Conservation (phyloP, 2,329 filamentous ascomycete genomes). For the Cercospora zeae-maydis region DNA sequence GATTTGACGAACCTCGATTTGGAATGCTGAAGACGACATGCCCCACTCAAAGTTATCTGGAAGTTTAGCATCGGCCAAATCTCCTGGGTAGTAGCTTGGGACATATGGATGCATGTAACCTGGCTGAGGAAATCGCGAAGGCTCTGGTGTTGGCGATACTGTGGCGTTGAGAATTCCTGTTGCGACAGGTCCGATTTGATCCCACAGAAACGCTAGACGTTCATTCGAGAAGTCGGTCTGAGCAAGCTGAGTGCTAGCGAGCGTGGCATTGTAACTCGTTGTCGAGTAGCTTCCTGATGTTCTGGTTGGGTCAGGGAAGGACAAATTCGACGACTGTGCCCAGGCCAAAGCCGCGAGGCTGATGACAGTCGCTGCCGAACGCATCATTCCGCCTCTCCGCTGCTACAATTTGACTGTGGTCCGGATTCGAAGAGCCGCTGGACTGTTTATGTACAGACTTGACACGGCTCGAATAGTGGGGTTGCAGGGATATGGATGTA, state of each 20-base stretch:
- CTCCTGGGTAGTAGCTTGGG: constrained; percentile 32
- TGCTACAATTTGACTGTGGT: not conserved
- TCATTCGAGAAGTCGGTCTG: constrained; percentile 49
- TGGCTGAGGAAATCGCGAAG: constrained; percentile 33
- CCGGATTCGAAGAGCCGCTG: not conserved
- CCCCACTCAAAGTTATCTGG: constrained; percentile 34
- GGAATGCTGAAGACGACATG: constrained; percentile 34
- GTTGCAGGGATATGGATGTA: not conserved
- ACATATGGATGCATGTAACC: constrained; percentile 45
- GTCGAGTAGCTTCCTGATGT: constrained; percentile 22
- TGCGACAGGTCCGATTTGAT: constrained; percentile 30
- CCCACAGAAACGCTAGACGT: constrained; percentile 41
- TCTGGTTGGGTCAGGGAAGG: constrained; percentile 7
- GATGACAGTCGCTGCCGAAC: not conserved
- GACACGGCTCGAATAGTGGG: not conserved
- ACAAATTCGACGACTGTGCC: constrained; percentile 1
- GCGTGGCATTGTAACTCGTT: constrained; percentile 42
- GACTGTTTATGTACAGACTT: not conserved
- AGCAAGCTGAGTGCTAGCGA: constrained; percentile 43
- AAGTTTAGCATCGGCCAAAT: constrained; percentile 39
- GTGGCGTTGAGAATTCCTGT: constrained; percentile 30
- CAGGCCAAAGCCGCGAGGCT: not conserved
- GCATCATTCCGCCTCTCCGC: not conserved
- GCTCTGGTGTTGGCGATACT: constrained; percentile 34
- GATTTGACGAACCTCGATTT: constrained; percentile 30